Evolutionary conservation across 257 asterid species (phyloP).

Genomic region (Anisodus tanguticus): DNA sequence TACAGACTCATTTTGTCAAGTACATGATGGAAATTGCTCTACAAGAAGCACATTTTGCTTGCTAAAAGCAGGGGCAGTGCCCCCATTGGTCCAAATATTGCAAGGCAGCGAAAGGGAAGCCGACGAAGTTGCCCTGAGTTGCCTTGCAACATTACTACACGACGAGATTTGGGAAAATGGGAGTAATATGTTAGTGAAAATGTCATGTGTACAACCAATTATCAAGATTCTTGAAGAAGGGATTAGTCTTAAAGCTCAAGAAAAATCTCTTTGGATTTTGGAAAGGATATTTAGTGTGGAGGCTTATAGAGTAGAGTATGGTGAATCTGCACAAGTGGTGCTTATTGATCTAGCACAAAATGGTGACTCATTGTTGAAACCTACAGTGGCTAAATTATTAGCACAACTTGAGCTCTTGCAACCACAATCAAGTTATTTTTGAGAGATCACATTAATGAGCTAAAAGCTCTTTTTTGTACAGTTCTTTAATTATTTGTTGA

Average conservation of each 20-base stretch:
- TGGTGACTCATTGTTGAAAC: slow-evolving; percentile 67
- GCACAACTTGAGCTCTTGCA: slow-evolving; percentile 86
- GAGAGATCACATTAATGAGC: slow-evolving; percentile 29
- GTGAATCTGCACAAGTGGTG: slow-evolving; percentile 63
- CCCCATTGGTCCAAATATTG: slow-evolving; percentile 54
- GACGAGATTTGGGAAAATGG: slow-evolving; percentile 84
- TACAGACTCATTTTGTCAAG: slow-evolving; percentile 49
- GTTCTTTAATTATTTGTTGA: slow-evolving; percentile 6
- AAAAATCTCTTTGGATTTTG: slow-evolving; percentile 73
- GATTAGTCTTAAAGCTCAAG: slow-evolving; percentile 54
- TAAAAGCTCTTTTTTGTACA: not conserved
- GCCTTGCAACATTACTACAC: slow-evolving; percentile 64
- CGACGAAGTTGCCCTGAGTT: slow-evolving; percentile 62
- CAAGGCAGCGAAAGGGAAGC: slow-evolving; percentile 61
- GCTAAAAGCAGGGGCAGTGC: slow-evolving; percentile 60
- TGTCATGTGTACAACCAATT: slow-evolving; percentile 49
- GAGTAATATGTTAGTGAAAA: slow-evolving; percentile 50
- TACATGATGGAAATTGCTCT: slow-evolving; percentile 66
- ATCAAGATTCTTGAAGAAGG: slow-evolving; percentile 57
- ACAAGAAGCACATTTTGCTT: slow-evolving; percentile 65
- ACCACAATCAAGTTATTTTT: slow-evolving; percentile 72
- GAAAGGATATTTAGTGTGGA: slow-evolving; percentile 68
- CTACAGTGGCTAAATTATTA: slow-evolving; percentile 66
- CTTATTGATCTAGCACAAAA: slow-evolving; percentile 75
- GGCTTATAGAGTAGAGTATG: slow-evolving; percentile 53